Evolutionary conservation across 1,139 yeast genomes (phyloP).

Genomic region (Protomyces inouyei): DNA sequence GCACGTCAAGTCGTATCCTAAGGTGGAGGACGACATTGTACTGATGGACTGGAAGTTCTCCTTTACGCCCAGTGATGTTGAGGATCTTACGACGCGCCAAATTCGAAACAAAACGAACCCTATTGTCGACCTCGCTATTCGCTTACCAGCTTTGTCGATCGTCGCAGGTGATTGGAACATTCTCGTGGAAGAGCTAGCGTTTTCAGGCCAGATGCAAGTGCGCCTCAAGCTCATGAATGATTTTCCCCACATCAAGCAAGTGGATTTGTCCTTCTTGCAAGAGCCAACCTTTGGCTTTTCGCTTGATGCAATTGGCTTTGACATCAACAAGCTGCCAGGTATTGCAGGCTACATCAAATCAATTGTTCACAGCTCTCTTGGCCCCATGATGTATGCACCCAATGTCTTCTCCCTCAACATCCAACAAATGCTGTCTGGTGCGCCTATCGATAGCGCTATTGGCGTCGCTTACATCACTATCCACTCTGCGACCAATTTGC

Average conservation of each 20-base stretch:
- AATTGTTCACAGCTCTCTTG: slow-evolving; percentile 77
- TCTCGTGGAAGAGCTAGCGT: slow-evolving; percentile 50
- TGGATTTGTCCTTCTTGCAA: slow-evolving; percentile 74
- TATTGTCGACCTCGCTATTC: slow-evolving; percentile 47
- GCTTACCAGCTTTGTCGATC: slow-evolving; percentile 43
- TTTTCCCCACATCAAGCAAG: slow-evolving; percentile 89
- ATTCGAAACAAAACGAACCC: slow-evolving; percentile 78
- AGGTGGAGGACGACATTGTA: slow-evolving; percentile 83
- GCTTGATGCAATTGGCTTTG: slow-evolving; percentile 72
- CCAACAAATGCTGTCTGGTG: slow-evolving; percentile 84
- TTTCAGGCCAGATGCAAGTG: slow-evolving; percentile 65
- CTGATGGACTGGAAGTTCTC: slow-evolving; percentile 95
- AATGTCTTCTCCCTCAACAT: slow-evolving; percentile 87
- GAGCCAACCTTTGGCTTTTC: slow-evolving; percentile 84
- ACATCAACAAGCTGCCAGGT: slow-evolving; percentile 80
- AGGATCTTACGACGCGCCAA: slow-evolving; percentile 80
- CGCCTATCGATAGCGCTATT: slow-evolving; percentile 70
- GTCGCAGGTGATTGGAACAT: slow-evolving; percentile 43
- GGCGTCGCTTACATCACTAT: slow-evolving; percentile 75
- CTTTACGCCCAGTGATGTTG: slow-evolving; percentile 81
- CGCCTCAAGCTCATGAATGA: slow-evolving; percentile 83
- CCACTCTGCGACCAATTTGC: slow-evolving; percentile 61
- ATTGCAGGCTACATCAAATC: slow-evolving; percentile 72
- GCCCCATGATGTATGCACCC: slow-evolving; percentile 82
- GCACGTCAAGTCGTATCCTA: slow-evolving; percentile 76